Evolutionary conservation across 306 rosid species (phyloP), one percentile per base, ranked within the genome.

Genomic region (Purshia tridentata): DNA sequence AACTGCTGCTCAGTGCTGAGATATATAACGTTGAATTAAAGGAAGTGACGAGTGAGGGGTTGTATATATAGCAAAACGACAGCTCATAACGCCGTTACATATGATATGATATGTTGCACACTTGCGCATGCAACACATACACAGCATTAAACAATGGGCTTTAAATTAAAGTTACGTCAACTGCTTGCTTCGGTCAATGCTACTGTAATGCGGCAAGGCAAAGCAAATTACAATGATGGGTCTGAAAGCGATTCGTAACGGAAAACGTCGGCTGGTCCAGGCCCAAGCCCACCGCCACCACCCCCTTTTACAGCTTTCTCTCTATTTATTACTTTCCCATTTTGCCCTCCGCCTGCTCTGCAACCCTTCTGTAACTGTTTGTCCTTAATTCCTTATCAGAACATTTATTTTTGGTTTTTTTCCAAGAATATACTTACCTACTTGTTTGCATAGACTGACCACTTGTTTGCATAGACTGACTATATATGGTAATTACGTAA

Each of bases 1-100:
- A 29, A 29, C 35, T 29, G 35, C 35, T 29, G 35, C 35, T 29
- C 35, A 29, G 35, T 29, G 69, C 49, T 1, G 75, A 35, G 18
- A 12, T 20, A 18, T 44, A 65, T 19, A 73, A 62, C n/a, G 86
- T 78, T 85, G 84, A 78, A 73, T 66, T 65, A 81, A 80, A 72
- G 7, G 54, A 6, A 71, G 29, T 60, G 62, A 77, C 65, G 8
- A 59, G 67, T 39, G 65, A 29, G 42, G 41, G 10, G 10, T 48
- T 22, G 18, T 75, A 93, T 88, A 83, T 89, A 91, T 89, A 89
- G 81, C 62, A 45, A 81, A 87, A 82, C 85, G 82, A 71, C 87
- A 69, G 73, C 53, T 56, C 20, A 73, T 89, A 83, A 94, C 99
- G 97, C 88, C 99, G 99, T 94, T 89, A 76, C 57, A 37, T 29